Evolutionary conservation across 2,329 filamentous ascomycete genomes (phyloP).

Genomic region (Colletotrichum horii): DNA sequence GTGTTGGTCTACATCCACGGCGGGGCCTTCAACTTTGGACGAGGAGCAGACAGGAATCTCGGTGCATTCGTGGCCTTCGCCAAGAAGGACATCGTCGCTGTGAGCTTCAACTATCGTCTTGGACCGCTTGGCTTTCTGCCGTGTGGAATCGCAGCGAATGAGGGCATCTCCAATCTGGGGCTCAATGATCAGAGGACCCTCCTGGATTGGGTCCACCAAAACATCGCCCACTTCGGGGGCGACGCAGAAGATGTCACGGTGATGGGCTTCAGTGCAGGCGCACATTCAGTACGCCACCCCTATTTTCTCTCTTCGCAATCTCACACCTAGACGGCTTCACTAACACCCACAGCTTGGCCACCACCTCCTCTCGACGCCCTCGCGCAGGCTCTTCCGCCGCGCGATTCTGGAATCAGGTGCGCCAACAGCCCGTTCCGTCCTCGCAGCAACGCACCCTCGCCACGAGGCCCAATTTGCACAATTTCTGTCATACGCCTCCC

Average conservation of each 20-base stretch:
- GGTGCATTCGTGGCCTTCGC: conserved; percentile 65
- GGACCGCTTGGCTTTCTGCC: conserved; percentile 73
- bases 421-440: conserved; percentile 59
- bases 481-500: conserved; percentile 56
- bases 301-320: conserved; percentile 18
- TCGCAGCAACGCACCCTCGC: conserved; percentile 57
- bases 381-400: conserved; percentile 53
- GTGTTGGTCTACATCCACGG: conserved; percentile 69
- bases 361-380: conserved; percentile 59
- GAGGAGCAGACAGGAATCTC: conserved; percentile 62
- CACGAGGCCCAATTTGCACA: conserved; percentile 62
- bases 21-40: conserved; percentile 64
- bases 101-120: conserved; percentile 69
- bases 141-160: conserved; percentile 54
- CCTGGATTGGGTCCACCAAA: conserved; percentile 65
- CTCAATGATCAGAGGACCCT: conserved; percentile 65
- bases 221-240: conserved; percentile 66
- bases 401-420: conserved; percentile 64
- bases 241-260: conserved; percentile 62
- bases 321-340: neutral
- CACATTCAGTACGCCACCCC: conserved; percentile 55
- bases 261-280: conserved; percentile 67
- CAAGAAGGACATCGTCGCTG: conserved; percentile 56
- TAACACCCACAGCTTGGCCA: conserved; percentile 62
- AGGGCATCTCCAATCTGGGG: conserved; percentile 67